Evolutionary conservation across 2,329 filamentous ascomycete genomes (phyloP), one percentile per base, ranked within the genome.

Genomic region (Ceratocystis huliohia): DNA sequence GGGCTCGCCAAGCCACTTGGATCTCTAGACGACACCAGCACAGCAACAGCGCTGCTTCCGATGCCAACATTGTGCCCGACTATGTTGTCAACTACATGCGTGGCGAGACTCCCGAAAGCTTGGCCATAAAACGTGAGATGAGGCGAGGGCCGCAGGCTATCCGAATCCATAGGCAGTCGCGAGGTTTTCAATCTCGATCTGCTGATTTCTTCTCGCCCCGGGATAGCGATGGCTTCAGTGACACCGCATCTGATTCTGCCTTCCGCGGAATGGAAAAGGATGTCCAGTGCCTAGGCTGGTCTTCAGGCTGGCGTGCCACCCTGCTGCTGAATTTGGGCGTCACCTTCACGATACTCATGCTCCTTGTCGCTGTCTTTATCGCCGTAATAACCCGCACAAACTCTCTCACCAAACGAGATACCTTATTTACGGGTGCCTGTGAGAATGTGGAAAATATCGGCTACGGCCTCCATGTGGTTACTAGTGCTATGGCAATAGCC

Each of bases 51-150:
- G 73, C 70, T 65, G 69, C 73, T 28, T 74, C 78, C 33, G 75
- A 78, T 66, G 74, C 74, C 66, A 77, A 78, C 65, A 75, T 82
- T 41, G 76, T 83, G 17, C 81, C 81, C 7, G 81, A 83, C 72
- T 83, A 83, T 69, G 78, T 83, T 50, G 75, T 81, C 69, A 79
- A 82, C 72, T 83, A 80, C 71, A 75, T 83, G 68, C 78, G 80
- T 50, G 81, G 81, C 59, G 81, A 83, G 72, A 83, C 81, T 1
- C 80, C 81, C 15, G 80, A 82, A 71, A 78, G 76, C 37, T 70
- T 83, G 22, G 80, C 80, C 5, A 74, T 74, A 66, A 78, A 79
- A 70, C 77, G 77, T 68, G 74, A 75, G 67, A 75, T 74, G 69
- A 72, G 70, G 41, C 64, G 64, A 8, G 64, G 64, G 30, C 64